Evolutionary conservation across 352 stramenopile genomes (phyloP).

Genomic region (Phytophthora foliorum): DNA sequence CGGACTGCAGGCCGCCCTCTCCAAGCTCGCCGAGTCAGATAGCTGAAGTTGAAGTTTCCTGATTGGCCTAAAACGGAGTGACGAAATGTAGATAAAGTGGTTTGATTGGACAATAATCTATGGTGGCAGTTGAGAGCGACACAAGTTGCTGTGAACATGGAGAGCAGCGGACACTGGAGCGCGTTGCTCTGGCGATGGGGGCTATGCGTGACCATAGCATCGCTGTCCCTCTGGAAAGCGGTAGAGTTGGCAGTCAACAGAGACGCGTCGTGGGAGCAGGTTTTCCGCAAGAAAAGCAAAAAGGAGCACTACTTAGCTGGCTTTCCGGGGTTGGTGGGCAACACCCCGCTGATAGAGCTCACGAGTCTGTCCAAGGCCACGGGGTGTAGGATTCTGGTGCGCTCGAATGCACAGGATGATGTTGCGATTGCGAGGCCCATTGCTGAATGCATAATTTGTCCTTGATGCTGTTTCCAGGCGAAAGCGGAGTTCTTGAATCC

Average conservation of each 20-base stretch:
- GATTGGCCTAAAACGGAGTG: slow-evolving; percentile 57
- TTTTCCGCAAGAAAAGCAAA: slow-evolving; percentile 36
- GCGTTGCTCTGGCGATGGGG: slow-evolving; percentile 66
- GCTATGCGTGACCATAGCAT: slow-evolving; percentile 64
- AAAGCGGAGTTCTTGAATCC: slow-evolving; percentile 99
- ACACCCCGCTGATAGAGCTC: slow-evolving; percentile 95
- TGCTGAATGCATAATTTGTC: slow-evolving; percentile 5
- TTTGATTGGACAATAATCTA: slow-evolving; percentile 46
- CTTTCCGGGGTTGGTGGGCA: slow-evolving; percentile 93
- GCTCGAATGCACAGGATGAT: not conserved
- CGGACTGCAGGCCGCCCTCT: slow-evolving; percentile 30
- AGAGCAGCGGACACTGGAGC: slow-evolving; percentile 44
- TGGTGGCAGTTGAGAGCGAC: slow-evolving; percentile 34
- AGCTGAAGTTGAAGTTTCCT: slow-evolving; percentile 29
- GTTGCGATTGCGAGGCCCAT: not conserved
- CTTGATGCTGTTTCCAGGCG: slow-evolving; percentile 45
- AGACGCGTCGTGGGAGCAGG: slow-evolving; percentile 15
- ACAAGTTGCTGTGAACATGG: slow-evolving; percentile 29
- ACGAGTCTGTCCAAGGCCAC: slow-evolving; percentile 91
- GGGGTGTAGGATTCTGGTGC: slow-evolving; percentile 90
- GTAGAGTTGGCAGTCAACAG: slow-evolving; percentile 49
- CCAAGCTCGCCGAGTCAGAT: slow-evolving; percentile 39
- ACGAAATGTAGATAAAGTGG: slow-evolving; percentile 10
- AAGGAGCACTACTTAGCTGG: slow-evolving; percentile 32
- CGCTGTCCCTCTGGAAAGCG: slow-evolving; percentile 79